Evolutionary conservation across 2,329 filamentous ascomycete species (phyloP).

Genomic region (Diaporthe eres): DNA sequence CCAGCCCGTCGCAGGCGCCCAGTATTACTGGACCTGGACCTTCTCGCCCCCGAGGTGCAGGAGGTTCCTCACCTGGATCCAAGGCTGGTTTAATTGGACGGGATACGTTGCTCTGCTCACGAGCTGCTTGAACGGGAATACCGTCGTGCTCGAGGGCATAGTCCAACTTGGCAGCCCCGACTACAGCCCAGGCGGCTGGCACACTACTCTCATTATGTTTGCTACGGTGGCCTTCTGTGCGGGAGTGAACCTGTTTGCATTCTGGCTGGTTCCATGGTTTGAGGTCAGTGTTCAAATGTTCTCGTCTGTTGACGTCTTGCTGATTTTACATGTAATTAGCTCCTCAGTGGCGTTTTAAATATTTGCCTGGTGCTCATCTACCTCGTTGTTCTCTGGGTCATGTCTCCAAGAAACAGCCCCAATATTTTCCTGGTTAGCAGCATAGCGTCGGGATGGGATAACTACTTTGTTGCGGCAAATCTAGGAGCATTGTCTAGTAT

Average conservation of each 20-base stretch:
- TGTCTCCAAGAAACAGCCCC: conserved; percentile 34
- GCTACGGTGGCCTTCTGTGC: conserved; percentile 48
- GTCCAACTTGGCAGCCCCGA: conserved; percentile 34
- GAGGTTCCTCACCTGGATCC: conserved; percentile 33
- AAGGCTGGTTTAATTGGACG: conserved; percentile 58
- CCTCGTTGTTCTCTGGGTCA: conserved; percentile 38
- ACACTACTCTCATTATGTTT: conserved; percentile 55
- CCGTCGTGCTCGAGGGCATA: conserved; percentile 36
- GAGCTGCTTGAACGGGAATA: conserved; percentile 49
- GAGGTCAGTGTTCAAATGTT: conserved; percentile 44
- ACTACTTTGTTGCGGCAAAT: conserved; percentile 48
- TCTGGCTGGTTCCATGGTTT: conserved; percentile 55
- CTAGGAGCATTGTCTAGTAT: conserved; percentile 53
- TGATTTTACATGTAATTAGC: too few species aligned
- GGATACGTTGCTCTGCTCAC: conserved; percentile 55
- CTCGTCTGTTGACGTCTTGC: not conserved
- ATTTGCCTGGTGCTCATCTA: conserved; percentile 38
- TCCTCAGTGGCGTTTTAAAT: conserved; percentile 52
- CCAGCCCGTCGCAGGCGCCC: conserved; percentile 56
- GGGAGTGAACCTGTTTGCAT: conserved; percentile 50
- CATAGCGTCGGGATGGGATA: conserved; percentile 35
- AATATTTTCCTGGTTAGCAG: conserved; percentile 27
- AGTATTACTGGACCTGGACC: conserved; percentile 57
- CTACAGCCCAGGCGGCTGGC: conserved; percentile 48
- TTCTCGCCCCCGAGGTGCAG: not conserved